Base-by-base conservation (phyloP, 2,329 filamentous ascomycete genomes). In the Pezicula rhizophila region DNA sequence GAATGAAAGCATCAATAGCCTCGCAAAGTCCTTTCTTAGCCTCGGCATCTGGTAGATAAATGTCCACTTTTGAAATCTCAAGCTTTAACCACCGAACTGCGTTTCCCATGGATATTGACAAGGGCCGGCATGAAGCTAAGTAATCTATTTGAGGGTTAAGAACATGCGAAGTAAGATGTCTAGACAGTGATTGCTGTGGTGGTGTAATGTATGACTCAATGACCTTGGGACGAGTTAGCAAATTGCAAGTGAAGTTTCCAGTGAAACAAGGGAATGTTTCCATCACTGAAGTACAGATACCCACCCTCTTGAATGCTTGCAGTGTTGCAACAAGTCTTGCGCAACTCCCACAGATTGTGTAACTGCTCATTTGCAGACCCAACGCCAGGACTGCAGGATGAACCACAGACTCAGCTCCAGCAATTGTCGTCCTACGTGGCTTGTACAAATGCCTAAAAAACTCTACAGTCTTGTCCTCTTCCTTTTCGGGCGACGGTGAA, bases 91-190 rank as follows among this genome's bases (percentile, higher is more conserved):
- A 92, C 47, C 93, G 82, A 64, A 99, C 95, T 33, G 90, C 90
- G 66, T 97, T 99, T 52, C 93, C 93, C 84, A 97, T 96, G 53
- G 89, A 89, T 68, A 96, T 93, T 57, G 89, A 95, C 70, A 99
- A 87, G 31, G 93, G 91, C n/a, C 93, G 84, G 64, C 91, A 96
- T 57, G 89, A 89, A 52, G 89, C 88, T 52, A 99, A 79, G 64
- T 95, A 96, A 56, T 95, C 90, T 63, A 99, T 96, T 69, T 99
- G 93, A 34, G 91, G 89, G 62, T 90, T 93, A 51, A 99, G 82
- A 55, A 89, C 84, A 68, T 97, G 89, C 10, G 88, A 87, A 28
- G 89, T 93, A 60, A 99, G 84, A 71, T 99, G 91, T 31, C 93
- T 85, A 17, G 90, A 87, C 38, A 99, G 79, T 37, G 90, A 91